These are phyloP conservation scores for Tricholoma bakamatsutake DNA, from an alignment of 768 basidiomycete species.

Conservation along the genomic window DNA sequence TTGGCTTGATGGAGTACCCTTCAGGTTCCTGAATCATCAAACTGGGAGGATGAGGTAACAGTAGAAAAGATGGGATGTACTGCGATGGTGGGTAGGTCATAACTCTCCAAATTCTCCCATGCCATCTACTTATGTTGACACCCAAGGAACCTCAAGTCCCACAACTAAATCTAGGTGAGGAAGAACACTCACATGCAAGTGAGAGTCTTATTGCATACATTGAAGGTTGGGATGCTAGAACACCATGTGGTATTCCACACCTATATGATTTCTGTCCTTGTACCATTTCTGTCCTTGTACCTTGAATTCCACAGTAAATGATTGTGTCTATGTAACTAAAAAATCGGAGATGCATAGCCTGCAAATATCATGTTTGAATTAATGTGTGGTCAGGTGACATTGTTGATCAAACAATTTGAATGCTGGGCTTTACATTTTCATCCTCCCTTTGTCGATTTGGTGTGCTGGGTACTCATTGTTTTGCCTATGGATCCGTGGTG, in stretches of 20 bases:
- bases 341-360: too few species aligned
- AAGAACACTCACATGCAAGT: not conserved
- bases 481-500: not conserved
- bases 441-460: not conserved
- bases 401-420: not conserved
- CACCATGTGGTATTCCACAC: too few species aligned
- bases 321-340: too few species aligned
- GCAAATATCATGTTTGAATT: too few species aligned
- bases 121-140: not conserved
- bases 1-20: not conserved
- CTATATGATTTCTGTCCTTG: too few species aligned
- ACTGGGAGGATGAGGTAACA: conserved; percentile 1
- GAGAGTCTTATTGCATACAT: not conserved
- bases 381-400: too few species aligned
- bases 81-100: not conserved
- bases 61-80: not conserved
- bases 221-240: not conserved
- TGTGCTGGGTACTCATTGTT: not conserved
- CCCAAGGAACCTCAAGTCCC: not conserved
- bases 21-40: not conserved
- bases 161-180: not conserved
- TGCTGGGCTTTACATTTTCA: too few species aligned
- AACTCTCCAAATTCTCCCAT: not conserved
- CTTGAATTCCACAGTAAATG: too few species aligned
- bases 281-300: too few species aligned